phyloP scores from a whole-genome alignment of 768 basidiomycete genomes.

The Leccinum broughii region DNA sequence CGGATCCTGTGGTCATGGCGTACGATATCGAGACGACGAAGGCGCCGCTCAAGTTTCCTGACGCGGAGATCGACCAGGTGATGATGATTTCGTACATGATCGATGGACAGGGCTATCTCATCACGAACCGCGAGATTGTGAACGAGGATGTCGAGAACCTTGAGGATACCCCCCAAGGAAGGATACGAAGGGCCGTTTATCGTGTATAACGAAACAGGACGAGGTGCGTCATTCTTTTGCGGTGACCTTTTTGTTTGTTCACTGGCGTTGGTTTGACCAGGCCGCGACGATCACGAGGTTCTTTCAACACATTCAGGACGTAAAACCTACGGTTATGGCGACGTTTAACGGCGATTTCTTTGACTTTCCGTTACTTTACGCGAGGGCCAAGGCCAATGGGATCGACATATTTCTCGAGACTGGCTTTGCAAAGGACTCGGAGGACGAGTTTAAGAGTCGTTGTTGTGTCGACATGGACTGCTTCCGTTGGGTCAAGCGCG shows the following conservation, averaged over 20 bases:
- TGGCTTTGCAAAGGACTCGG: constrained; percentile 87
- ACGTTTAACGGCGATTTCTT: constrained; percentile 99
- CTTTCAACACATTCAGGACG: constrained; percentile 91
- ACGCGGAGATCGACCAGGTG: constrained; percentile 93
- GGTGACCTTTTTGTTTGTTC: background rate
- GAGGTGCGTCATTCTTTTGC: constrained; percentile 54
- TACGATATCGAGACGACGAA: constrained; percentile 99
- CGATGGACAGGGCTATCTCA: constrained; percentile 95
- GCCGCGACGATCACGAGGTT: constrained; percentile 80
- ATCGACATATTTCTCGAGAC: constrained; percentile 97
- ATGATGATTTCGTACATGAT: constrained; percentile 99
- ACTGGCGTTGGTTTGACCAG: constrained; percentile 38
- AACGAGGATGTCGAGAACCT: constrained; percentile 98
- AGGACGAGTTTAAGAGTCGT: constrained; percentile 94
- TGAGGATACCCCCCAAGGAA: constrained; percentile 95
- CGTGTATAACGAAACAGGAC: constrained; percentile 88
- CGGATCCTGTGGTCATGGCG: constrained; percentile 98
- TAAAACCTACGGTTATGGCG: constrained; percentile 95
- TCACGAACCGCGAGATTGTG: constrained; percentile 97
- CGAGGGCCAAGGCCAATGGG: constrained; percentile 80
- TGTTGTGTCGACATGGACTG: constrained; percentile 98
- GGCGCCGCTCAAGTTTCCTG: constrained; percentile 99
- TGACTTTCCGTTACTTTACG: constrained; percentile 96
- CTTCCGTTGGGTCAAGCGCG: constrained; percentile 99
- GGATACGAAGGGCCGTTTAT: constrained; percentile 97